Conservation (phyloP, 2,329 filamentous ascomycete genomes). For the Mycogone perniciosa region DNA sequence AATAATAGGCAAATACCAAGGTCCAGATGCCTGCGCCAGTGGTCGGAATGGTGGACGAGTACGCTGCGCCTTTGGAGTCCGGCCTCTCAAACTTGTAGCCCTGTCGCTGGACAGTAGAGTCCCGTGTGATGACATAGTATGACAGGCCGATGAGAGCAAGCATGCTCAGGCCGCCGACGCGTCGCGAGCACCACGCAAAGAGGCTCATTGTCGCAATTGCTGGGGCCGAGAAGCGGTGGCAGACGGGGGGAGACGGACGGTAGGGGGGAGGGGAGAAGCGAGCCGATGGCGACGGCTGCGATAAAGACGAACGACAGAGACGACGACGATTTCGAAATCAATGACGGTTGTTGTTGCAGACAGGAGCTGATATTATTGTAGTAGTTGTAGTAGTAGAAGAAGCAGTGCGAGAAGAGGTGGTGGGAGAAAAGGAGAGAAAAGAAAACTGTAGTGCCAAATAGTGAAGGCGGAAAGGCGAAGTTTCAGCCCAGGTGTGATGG, state of each 20-base stretch:
- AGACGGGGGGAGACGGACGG: background rate
- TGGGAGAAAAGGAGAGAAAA: no score
- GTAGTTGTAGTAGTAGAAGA: no score
- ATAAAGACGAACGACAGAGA: no score
- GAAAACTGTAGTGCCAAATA: no score
- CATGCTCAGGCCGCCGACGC: constrained; percentile 51
- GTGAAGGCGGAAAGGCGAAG: no score
- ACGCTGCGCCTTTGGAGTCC: constrained; percentile 26
- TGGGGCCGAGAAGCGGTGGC: background rate
- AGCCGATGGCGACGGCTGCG: no score
- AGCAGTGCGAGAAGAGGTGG: no score
- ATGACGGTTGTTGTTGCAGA: no score
- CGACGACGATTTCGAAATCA: no score
- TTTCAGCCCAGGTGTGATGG: no score
- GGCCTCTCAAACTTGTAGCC: constrained; percentile 38
- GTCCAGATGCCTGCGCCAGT: constrained; percentile 44
- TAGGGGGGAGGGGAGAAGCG: no score
- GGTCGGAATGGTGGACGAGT: constrained; percentile 25
- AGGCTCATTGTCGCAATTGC: constrained; percentile 38
- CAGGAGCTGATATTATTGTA: no score
- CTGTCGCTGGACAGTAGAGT: constrained; percentile 38
- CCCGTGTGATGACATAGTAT: constrained; percentile 49
- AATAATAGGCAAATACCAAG: constrained; percentile 56
- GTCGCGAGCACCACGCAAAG: constrained; percentile 48
- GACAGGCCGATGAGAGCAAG: constrained; percentile 41